A percentile compares a stretch with the other conserved stretches of the same genome.
Evolutionary conservation across 73 alveolate species (phyloP).

Genomic region (Breviolum minutum): DNA sequence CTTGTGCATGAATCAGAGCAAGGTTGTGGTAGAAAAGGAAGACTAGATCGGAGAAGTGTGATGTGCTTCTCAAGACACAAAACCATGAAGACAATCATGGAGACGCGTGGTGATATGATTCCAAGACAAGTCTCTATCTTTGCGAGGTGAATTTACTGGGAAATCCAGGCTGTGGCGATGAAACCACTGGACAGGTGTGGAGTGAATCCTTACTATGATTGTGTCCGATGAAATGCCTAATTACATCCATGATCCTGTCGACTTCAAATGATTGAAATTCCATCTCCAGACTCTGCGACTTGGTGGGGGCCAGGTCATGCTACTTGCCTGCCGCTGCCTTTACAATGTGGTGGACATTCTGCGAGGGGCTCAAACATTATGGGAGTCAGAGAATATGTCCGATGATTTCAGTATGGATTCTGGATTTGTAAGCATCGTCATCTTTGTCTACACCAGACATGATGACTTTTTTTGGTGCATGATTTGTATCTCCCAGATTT

Average conservation of each 20-base stretch:
- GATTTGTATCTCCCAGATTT: too few relatives aligned
- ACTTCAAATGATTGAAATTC: background rate
- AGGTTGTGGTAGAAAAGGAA: too few relatives aligned
- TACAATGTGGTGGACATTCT: slow-evolving; percentile 92
- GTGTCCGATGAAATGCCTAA: background rate
- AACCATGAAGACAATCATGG: too few relatives aligned
- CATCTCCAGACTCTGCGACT: background rate
- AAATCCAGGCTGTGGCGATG: slow-evolving; percentile 89
- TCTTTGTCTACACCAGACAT: too few relatives aligned
- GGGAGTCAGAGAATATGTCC: background rate
- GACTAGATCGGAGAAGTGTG: too few relatives aligned
- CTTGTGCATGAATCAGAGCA: too few relatives aligned
- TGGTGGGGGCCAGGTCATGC: slow-evolving; percentile 58
- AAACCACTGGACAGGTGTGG: slow-evolving; percentile 76
- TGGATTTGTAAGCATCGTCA: background rate
- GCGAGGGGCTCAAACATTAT: background rate
- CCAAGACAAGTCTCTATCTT: background rate
- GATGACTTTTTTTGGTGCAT: too few relatives aligned
- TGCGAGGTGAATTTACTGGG: slow-evolving; percentile 70
- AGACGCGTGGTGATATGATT: too few relatives aligned
- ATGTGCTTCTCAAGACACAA: too few relatives aligned
- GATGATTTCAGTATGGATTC: background rate
- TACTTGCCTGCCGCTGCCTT: slow-evolving; percentile 92
- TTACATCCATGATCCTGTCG: background rate
- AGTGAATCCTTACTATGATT: background rate